These are phyloP conservation scores for Trametes cinnabarina DNA, from an alignment of 768 basidiomycete species.

Conservation along the genomic window DNA sequence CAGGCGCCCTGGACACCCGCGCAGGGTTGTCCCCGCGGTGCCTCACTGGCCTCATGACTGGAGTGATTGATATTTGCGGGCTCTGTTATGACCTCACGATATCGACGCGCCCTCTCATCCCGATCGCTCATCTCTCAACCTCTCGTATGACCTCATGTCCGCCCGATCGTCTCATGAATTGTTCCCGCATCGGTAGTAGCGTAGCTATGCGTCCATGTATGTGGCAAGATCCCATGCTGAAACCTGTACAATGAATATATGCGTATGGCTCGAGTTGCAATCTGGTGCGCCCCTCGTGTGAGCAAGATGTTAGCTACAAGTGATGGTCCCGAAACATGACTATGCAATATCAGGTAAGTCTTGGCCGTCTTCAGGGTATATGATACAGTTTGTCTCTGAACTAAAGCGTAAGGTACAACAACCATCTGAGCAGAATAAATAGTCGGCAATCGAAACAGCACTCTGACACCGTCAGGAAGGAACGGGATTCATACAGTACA, in stretches of 20 bases:
- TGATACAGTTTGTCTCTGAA: conserved; percentile 10
- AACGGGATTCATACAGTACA: not conserved
- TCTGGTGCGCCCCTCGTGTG: not conserved
- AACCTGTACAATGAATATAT: conserved; percentile 6
- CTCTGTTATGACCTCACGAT: not conserved
- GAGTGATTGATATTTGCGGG: conserved; percentile 9
- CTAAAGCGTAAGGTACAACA: conserved; percentile 6
- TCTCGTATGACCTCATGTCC: not conserved
- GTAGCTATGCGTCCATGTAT: not conserved
- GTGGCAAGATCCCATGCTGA: not conserved
- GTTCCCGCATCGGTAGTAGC: not conserved
- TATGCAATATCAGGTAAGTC: not conserved
- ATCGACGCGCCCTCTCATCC: not conserved
- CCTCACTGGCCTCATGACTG: conserved; percentile 7
- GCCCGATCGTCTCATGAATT: not conserved
- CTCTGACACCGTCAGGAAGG: conserved; percentile 1
- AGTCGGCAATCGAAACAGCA: not conserved
- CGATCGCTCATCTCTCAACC: not conserved
- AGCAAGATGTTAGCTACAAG: conserved; percentile 1
- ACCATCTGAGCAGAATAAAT: conserved; percentile 4
- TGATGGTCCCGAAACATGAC: not conserved
- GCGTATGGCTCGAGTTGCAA: not conserved
- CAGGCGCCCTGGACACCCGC: conserved; percentile 4
- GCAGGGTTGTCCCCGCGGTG: conserved; percentile 2
- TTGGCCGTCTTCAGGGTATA: conserved; percentile 1